These are phyloP conservation scores for Friedmanniomyces simplex DNA, from an alignment of 495 filamentous ascomycete genomes.

Conservation along the genomic window DNA sequence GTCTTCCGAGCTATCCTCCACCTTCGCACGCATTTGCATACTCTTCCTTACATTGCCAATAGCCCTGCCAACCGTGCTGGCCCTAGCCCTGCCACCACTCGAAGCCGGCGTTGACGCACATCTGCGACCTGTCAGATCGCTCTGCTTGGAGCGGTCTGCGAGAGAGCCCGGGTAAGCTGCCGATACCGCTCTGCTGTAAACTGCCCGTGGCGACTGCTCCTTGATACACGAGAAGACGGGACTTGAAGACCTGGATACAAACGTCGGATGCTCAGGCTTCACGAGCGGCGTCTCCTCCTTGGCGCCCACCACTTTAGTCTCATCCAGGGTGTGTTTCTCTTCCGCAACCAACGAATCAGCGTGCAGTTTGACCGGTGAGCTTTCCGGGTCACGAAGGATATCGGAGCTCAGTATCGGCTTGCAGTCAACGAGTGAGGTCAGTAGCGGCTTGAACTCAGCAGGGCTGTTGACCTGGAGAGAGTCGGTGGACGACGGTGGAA, in stretches of 20 bases:
- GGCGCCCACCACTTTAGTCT: neutral
- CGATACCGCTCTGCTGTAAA: neutral
- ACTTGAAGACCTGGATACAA: neutral
- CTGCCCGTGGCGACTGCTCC: neutral
- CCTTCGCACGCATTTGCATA: neutral
- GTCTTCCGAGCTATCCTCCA: constrained; percentile 4
- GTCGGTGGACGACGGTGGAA: neutral
- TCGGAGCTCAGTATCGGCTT: neutral
- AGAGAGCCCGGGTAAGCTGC: neutral
- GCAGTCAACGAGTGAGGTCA: neutral
- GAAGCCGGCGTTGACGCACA: neutral
- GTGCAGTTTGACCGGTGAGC: neutral
- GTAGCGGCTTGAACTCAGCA: neutral
- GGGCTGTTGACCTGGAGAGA: neutral
- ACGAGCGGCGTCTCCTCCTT: neutral
- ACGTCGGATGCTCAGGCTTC: neutral
- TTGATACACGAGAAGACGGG: neutral
- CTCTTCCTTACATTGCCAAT: neutral
- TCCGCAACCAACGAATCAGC: neutral
- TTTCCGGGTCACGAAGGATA: constrained; percentile 1
- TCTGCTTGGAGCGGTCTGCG: neutral
- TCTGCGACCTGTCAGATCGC: neutral
- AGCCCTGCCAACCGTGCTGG: neutral
- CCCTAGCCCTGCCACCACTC: neutral
- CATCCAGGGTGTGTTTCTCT: neutral